Conservation (phyloP, 345 rosid genomes). For the Rhizophora mangle region DNA sequence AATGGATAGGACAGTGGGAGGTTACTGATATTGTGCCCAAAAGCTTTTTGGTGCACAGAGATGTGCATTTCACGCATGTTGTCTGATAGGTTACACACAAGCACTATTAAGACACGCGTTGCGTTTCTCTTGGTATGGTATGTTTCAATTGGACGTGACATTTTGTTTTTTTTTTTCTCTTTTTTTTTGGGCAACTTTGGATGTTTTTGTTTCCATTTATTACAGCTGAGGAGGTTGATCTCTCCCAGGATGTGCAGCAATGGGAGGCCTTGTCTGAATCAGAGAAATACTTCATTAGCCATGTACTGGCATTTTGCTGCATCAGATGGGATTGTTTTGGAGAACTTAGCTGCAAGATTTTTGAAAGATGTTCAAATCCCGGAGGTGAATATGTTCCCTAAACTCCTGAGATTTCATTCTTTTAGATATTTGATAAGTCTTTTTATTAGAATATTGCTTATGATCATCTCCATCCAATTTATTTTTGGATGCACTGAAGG, state of each 20-base stretch:
- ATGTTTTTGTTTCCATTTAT: neutral
- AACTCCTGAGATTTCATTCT: neutral
- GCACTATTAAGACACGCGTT: no score
- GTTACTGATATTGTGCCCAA: no score
- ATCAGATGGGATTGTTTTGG: slow-evolving; percentile 91
- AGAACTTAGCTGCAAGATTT: slow-evolving; percentile 85
- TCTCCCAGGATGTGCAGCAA: slow-evolving; percentile 72
- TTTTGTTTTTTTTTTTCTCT: no score
- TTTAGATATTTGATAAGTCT: no score
- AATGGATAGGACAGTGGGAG: no score
- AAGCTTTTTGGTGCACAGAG: no score
- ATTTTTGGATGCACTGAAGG: neutral
- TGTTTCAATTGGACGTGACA: no score
- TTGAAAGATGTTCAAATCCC: slow-evolving; percentile 82
- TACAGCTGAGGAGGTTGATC: slow-evolving; percentile 94
- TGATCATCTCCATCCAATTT: neutral
- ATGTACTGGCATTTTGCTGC: slow-evolving; percentile 88
- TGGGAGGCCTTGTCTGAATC: slow-evolving; percentile 61
- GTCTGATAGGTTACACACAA: no score
- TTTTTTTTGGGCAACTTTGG: neutral
- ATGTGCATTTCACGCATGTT: no score
- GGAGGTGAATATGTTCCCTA: slow-evolving; percentile 45
- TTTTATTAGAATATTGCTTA: neutral
- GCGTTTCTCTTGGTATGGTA: no score
- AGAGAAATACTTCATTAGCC: slow-evolving; percentile 78